Conservation (phyloP, 129 eudicot species). For the Centaurea solstitialis region DNA sequence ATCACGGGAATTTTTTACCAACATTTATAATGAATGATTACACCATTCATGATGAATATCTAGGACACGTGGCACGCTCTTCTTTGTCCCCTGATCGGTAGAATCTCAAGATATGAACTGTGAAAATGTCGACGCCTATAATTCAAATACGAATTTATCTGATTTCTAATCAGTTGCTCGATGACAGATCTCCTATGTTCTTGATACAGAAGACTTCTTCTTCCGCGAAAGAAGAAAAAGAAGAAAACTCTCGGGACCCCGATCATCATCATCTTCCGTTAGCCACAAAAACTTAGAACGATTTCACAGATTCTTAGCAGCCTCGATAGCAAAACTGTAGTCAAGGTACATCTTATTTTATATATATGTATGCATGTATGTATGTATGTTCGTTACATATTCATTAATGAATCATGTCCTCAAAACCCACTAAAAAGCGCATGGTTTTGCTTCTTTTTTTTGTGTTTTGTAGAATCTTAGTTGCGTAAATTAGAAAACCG, state of each 20-base stretch:
- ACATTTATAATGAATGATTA: background rate
- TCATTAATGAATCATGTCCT: background rate
- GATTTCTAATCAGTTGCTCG: constrained; percentile 5
- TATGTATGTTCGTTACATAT: background rate
- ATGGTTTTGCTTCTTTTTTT: background rate
- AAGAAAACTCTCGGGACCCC: constrained; percentile 21
- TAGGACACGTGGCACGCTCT: background rate
- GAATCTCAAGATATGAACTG: background rate
- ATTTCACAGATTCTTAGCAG: constrained; percentile 57
- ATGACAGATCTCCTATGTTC: constrained; percentile 87
- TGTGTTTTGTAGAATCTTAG: background rate
- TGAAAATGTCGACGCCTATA: background rate
- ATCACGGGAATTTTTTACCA: background rate
- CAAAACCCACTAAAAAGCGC: background rate
- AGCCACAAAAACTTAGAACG: constrained; percentile 45
- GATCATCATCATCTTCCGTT: constrained; percentile 18
- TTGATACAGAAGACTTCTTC: constrained; percentile 88
- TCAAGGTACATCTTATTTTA: constrained; percentile 24
- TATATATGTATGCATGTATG: background rate
- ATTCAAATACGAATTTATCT: background rate
- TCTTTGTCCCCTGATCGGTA: background rate
- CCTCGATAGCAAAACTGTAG: constrained; percentile 33
- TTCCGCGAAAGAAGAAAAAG: constrained; percentile 57
- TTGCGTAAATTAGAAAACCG: constrained; percentile 1
- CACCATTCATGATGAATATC: background rate